Percentiles rank a stretch among this genome's conserved stretches.
Conservation (phyloP, 176 grass and related monocot genomes). For the Poa annua region DNA sequence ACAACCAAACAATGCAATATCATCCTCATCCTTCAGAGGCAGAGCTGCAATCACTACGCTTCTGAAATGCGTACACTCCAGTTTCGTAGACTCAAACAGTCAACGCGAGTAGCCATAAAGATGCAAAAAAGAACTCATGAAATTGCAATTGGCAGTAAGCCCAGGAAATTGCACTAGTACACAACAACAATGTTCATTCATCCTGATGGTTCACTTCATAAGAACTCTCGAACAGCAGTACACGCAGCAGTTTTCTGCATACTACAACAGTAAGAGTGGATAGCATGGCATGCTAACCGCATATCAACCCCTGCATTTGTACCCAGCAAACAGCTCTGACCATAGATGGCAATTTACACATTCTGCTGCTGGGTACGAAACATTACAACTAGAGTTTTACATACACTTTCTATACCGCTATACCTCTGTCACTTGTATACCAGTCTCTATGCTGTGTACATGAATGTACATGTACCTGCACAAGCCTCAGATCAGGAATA, state of each 20-base stretch:
- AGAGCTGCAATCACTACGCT: conserved; percentile 15
- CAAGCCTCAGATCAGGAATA: conserved; percentile 43
- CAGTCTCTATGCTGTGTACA: conserved; percentile 54
- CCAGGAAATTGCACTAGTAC: neutral
- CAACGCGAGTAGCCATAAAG: neutral
- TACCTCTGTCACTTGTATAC: conserved; percentile 43
- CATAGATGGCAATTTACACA: conserved; percentile 48
- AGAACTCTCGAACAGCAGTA: conserved; percentile 15
- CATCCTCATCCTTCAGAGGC: neutral
- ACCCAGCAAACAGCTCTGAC: conserved; percentile 40
- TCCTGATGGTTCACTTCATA: neutral
- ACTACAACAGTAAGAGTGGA: conserved; percentile 46
- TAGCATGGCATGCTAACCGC: neutral
- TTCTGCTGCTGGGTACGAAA: conserved; percentile 37
- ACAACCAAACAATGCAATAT: neutral
- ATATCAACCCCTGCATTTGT: conserved; percentile 23
- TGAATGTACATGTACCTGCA: conserved; percentile 55
- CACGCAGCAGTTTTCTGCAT: conserved; percentile 24
- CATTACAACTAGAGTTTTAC: conserved; percentile 47
- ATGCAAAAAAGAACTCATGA: neutral
- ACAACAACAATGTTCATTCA: neutral
- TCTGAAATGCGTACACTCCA: neutral
- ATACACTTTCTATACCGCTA: conserved; percentile 46
- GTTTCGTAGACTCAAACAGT: neutral
- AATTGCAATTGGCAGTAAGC: neutral